Evolutionary conservation across 1,139 yeast species (phyloP), one percentile per base, ranked within the genome.

Genomic region (Arxiozyma slooffiae): DNA sequence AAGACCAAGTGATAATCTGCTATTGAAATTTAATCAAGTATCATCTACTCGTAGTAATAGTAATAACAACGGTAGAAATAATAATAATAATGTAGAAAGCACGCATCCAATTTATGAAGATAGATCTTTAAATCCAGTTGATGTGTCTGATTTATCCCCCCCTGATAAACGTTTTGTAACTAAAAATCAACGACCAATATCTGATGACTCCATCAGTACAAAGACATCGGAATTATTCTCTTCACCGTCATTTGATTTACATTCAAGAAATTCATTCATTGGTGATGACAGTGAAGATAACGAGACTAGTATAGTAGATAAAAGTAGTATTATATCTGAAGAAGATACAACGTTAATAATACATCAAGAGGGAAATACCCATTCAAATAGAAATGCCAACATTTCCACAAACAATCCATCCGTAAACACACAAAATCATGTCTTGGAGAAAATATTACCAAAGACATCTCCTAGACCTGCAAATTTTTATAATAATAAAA

Each of bases 1-100:
- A 39, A 57, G 69, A 49, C 70, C 70, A 7, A 63, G 68, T 47
- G 68, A 66, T 39, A 66, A 66, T 50, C 50, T 66, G 37, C 46
- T 63, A 41, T 52, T 47, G n/a, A 51, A 53, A 41, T 48, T 50
- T 20, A 40, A 45, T 18, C 38, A 38, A 39, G 43, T 18, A 6
- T 22, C 44, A 30, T 4, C 22, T 5, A 9, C 24, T 22, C 22
- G 37, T 8, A 18, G 45, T 17, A 43, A 34, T 22, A 43, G 44
- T 21, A 37, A 24, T 18, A 17, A 24, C 38, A 40, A n/a, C n/a
- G n/a, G n/a, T n/a, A n/a, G n/a, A n/a, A n/a, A n/a, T n/a, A n/a
- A n/a, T n/a, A n/a, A 30, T 30, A 44, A n/a, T 16, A 41, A 7
- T n/a, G 23, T 34, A 4, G 37, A 14, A n/a, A 37, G 8, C 8